These are phyloP conservation scores for Neonectria hederae DNA, from an alignment of 2,329 filamentous ascomycete species.

Conservation along the genomic window DNA sequence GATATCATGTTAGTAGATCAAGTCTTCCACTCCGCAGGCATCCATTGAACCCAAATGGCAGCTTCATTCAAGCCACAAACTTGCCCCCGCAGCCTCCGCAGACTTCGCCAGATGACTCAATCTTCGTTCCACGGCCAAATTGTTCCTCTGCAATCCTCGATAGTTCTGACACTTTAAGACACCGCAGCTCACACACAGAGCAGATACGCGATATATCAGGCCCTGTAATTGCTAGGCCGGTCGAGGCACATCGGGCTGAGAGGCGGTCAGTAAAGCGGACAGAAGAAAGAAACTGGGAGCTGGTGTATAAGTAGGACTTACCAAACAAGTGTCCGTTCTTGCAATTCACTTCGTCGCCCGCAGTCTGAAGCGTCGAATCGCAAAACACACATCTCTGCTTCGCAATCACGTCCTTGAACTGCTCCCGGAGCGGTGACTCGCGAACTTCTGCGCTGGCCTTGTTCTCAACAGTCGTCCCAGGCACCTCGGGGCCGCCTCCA, in stretches of 20 bases:
- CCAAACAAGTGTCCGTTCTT: slow-evolving; percentile 53
- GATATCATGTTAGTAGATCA: neutral
- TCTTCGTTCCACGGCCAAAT: slow-evolving; percentile 40
- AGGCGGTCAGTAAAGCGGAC: slow-evolving; percentile 10
- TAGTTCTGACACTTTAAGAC: slow-evolving; percentile 57
- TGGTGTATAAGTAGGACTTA: slow-evolving; percentile 34
- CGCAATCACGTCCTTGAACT: slow-evolving; percentile 50
- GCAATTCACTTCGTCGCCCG: slow-evolving; percentile 51
- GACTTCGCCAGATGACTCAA: slow-evolving; percentile 46
- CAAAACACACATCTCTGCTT: slow-evolving; percentile 61
- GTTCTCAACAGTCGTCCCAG: slow-evolving; percentile 48
- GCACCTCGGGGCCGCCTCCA: slow-evolving; percentile 58
- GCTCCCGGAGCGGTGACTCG: slow-evolving; percentile 45
- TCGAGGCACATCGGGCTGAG: slow-evolving; percentile 63
- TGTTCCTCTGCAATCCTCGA: slow-evolving; percentile 45
- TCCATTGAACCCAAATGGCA: neutral
- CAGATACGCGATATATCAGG: slow-evolving; percentile 65
- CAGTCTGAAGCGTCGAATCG: slow-evolving; percentile 45
- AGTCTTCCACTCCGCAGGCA: neutral
- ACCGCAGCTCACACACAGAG: slow-evolving; percentile 63
- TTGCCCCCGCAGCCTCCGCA: slow-evolving; percentile 56
- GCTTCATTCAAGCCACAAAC: slow-evolving; percentile 48
- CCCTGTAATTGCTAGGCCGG: slow-evolving; percentile 62
- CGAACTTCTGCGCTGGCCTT: slow-evolving; percentile 27
- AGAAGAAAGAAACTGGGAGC: neutral